Evolutionary conservation across 495 filamentous ascomycete species (phyloP).

Genomic region (Penicillium simplicissimum): DNA sequence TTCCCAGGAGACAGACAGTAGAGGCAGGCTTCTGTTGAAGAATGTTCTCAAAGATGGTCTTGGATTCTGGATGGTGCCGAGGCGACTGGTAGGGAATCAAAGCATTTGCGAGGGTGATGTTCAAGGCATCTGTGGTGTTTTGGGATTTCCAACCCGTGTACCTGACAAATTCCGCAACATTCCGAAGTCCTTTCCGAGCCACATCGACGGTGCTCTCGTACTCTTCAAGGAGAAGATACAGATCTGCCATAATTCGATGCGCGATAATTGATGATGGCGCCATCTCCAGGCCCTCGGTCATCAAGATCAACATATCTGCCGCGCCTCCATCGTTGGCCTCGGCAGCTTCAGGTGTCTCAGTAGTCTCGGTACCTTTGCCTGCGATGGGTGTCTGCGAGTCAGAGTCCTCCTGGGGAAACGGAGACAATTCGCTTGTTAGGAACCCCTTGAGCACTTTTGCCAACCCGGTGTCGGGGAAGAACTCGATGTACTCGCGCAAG

Average conservation of each 20-base stretch:
- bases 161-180: constrained; percentile 57
- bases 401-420: constrained; percentile 56
- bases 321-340: constrained; percentile 45
- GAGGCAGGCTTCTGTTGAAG: constrained; percentile 69
- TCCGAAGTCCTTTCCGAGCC: constrained; percentile 67
- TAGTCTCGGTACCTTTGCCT: constrained; percentile 25
- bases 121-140: constrained; percentile 70
- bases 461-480: constrained; percentile 84
- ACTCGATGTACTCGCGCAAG: constrained; percentile 73
- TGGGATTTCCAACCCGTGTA: constrained; percentile 66
- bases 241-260: constrained; percentile 80
- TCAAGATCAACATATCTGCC: constrained; percentile 74
- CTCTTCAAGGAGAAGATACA: constrained; percentile 84
- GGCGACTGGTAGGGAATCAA: constrained; percentile 87
- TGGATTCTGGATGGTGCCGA: constrained; percentile 85
- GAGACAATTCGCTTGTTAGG: constrained; percentile 79
- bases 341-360: constrained; percentile 19
- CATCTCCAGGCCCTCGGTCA: constrained; percentile 78
- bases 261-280: constrained; percentile 74
- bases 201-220: constrained; percentile 80
- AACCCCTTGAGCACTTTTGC: constrained; percentile 78
- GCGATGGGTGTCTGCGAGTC: constrained; percentile 25
- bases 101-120: constrained; percentile 74
- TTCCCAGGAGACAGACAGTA: constrained; percentile 79
- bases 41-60: constrained; percentile 74